Base-by-base conservation (phyloP, 345 rosid species). In the Aethionema arabicum region DNA sequence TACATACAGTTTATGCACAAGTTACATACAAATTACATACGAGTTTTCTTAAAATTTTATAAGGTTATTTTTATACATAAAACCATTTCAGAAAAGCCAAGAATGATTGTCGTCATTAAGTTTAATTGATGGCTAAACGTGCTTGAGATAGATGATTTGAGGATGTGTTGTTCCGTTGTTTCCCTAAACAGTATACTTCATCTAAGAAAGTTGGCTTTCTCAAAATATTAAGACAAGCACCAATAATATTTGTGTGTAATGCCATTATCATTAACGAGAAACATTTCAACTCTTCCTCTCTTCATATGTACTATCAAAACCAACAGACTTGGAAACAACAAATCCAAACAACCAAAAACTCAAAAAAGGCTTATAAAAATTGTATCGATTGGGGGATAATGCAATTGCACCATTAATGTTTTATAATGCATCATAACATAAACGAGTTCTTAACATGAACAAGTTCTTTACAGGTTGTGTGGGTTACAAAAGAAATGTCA, bases 181-280 rank as follows among this genome's bases (percentile, higher is more conserved):
- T n/a, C n/a, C n/a, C n/a, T n/a, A n/a, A n/a, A n/a, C n/a, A n/a
- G n/a, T n/a, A n/a, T n/a, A n/a, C n/a, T n/a, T n/a, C n/a, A n/a
- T n/a, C n/a, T n/a, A 15, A 32, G 32, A 32, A 12, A 16, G 11
- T 42, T 11, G 4, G 48, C 7, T 21, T 4, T 47, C n/a, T n/a
- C n/a, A n/a, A n/a, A n/a, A n/a, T n/a, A n/a, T 36, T 8, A 36
- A 36, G 39, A n/a, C 44, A 52, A 41, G 61, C 74, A 91, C 98
- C 88, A 7, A 85, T 29, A 39, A 82, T 57, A 78, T 83, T 85
- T n/a, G 86, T 84, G 61, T 75, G 67, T 74, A 47, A 89, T 86
- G 77, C 90, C 98, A 71, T 78, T 46, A 32, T 96, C 96, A 66
- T 85, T 73, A 49, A 89, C 93, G 21, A 92, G 82, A 75, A 92